Conservation (phyloP, 129 eudicot species). For the Ambrosia trifida region DNA sequence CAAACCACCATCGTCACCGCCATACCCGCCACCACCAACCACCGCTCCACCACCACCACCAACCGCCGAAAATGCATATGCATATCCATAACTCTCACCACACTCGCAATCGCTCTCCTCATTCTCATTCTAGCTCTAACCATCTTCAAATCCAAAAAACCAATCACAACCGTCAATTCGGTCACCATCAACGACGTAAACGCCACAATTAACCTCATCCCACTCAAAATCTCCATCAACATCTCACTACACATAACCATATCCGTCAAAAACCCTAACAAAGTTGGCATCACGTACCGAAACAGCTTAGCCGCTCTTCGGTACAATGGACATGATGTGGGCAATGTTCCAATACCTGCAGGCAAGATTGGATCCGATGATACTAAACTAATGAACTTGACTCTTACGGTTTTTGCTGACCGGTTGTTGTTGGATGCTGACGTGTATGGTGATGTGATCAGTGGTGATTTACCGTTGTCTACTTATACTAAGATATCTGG, state of each 20-base stretch:
- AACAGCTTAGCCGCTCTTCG: constrained; percentile 41
- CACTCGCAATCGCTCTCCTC: constrained; percentile 38
- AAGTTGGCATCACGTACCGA: constrained; percentile 51
- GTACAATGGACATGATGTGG: constrained; percentile 56
- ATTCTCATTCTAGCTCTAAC: constrained; percentile 61
- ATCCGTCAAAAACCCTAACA: constrained; percentile 67
- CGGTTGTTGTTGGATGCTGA: constrained; percentile 46
- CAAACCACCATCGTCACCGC: neutral
- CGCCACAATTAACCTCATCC: constrained; percentile 46
- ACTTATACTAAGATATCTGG: constrained; percentile 49
- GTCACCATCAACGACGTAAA: constrained; percentile 40
- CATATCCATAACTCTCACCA: constrained; percentile 8
- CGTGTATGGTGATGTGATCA: constrained; percentile 48
- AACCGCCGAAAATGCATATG: constrained; percentile 39
- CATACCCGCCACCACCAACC: constrained; percentile 9
- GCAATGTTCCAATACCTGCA: constrained; percentile 58
- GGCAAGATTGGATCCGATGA: constrained; percentile 50
- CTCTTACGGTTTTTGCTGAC: constrained; percentile 68
- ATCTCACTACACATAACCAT: constrained; percentile 45
- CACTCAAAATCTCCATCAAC: constrained; percentile 47
- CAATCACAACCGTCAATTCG: constrained; percentile 54
- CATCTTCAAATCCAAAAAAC: constrained; percentile 69
- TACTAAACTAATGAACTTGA: constrained; percentile 43
- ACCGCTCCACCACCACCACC: constrained; percentile 3
- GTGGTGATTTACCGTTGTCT: constrained; percentile 56